Evolutionary conservation across 768 basidiomycete species (phyloP).

Genomic region (Suillus discolor): DNA sequence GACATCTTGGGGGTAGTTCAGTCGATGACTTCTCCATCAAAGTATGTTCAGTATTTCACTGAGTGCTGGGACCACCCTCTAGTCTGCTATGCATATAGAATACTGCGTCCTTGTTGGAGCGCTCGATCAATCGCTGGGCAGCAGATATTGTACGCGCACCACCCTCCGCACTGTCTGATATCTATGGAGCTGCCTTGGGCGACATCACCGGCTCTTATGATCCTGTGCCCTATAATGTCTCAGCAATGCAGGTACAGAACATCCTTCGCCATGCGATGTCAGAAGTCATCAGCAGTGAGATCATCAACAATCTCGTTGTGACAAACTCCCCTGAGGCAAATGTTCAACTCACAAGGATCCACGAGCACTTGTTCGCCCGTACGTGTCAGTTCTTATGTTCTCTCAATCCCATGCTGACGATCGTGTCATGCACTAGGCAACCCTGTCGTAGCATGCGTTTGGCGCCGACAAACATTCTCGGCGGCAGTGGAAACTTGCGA

Average conservation of each 20-base stretch:
- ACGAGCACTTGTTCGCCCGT: conserved; percentile 88
- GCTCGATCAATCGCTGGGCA: conserved; percentile 86
- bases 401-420: conserved; percentile 3
- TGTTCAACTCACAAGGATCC: conserved; percentile 80
- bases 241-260: conserved; percentile 76
- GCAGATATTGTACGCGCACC: conserved; percentile 68
- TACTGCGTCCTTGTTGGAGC: conserved; percentile 78
- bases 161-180: conserved; percentile 50
- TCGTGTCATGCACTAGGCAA: conserved; percentile 53
- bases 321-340: conserved; percentile 87
- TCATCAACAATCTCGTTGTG: conserved; percentile 85
- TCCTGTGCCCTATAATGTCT: conserved; percentile 42
- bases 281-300: conserved; percentile 70
- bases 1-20: conserved; percentile 56
- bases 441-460: conserved; percentile 85
- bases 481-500: conserved; percentile 82
- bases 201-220: conserved; percentile 61
- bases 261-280: conserved; percentile 81
- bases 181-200: conserved; percentile 59
- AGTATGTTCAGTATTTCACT: conserved; percentile 41
- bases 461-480: conserved; percentile 88
- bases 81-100: conserved; percentile 48
- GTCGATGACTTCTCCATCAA: conserved; percentile 90
- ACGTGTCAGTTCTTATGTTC: conserved; percentile 27
- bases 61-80: neutral